Base-by-base conservation (phyloP, 2,329 filamentous ascomycete species). In the Emericellopsis atlantica region DNA sequence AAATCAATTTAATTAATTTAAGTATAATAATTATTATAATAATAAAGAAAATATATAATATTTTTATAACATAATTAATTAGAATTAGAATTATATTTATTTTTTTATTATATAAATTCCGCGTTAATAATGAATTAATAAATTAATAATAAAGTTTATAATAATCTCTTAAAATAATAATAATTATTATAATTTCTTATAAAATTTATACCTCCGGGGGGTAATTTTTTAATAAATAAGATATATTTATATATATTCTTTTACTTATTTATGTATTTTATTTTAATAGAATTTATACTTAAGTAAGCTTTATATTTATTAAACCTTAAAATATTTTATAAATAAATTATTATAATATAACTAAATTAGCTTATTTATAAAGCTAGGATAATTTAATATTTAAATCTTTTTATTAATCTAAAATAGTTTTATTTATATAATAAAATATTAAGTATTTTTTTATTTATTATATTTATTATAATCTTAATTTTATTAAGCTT, bases 401-500 rank as follows among this genome's bases (percentile, higher is more conserved):
- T 21, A 21, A 21, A 21, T 21, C 5, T 5, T 36, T 49, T 35
- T 38, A 21, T 21, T 21, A 21, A 21, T 21, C 5, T 21, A 21
- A 4, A 21, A 5, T 21, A 21, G 18, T 21, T 5, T 5, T 21
- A 21, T 21, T 5, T 21, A 21, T 5, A 5, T 21, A 5, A 5
- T 21, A 4, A 21, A 21, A 5, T 5, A 5, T 21, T 5, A 5
- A 34, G 26, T 21, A 5, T 21, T 5, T 21, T 21, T 21, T 4
- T 21, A n/a, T 5, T 21, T 21, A 21, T 21, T 21, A 21, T 21
- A 21, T 32, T 49, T 15, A 15, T 46, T 51, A 9, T 42, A 32
- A 21, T 46, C 31, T 43, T 48, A 11, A 14, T 34, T 12, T 9
- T 33, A 37, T 37, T 52, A 32, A 5, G 24, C 12, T 12, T 38